A percentile compares a stretch with the other conserved stretches of the same genome.
phyloP scores from a whole-genome alignment of 2,329 filamentous ascomycete species.

The Magnaporthales sp. region DNA sequence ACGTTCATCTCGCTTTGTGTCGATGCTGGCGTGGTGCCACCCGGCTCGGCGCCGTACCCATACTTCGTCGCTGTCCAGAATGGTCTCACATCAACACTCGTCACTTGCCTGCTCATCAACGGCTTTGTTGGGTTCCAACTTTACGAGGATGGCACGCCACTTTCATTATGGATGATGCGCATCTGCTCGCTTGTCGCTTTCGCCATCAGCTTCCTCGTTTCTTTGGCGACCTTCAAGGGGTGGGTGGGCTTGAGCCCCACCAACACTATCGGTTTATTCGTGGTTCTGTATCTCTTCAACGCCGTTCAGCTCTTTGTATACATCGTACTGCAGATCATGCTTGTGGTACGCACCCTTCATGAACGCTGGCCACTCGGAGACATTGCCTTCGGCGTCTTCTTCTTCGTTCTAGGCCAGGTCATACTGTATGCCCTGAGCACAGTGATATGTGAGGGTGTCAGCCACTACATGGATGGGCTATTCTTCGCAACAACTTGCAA shows the following conservation, averaged over 20 bases:
- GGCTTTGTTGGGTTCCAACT: slow-evolving; percentile 97
- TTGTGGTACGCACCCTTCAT: slow-evolving; percentile 83
- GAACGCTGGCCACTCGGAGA: slow-evolving; percentile 94
- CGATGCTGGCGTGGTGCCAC: slow-evolving; percentile 86
- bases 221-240: slow-evolving; percentile 83
- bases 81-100: slow-evolving; percentile 74
- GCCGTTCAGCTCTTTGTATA: slow-evolving; percentile 82
- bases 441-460: slow-evolving; percentile 71
- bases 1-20: slow-evolving; percentile 83
- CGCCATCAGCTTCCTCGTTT: slow-evolving; percentile 75
- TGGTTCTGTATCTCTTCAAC: slow-evolving; percentile 86
- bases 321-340: slow-evolving; percentile 74
- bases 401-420: slow-evolving; percentile 88
- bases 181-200: slow-evolving; percentile 74
- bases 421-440: slow-evolving; percentile 85
- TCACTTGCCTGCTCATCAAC: slow-evolving; percentile 88
- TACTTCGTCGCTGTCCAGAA: slow-evolving; percentile 89
- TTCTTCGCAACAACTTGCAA: slow-evolving; percentile 96
- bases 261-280: slow-evolving; percentile 82
- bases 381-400: slow-evolving; percentile 81
- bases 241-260: slow-evolving; percentile 80
- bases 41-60: slow-evolving; percentile 69
- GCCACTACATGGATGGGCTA: slow-evolving; percentile 89
- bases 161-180: slow-evolving; percentile 90
- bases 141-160: slow-evolving; percentile 90